Percentiles rank a stretch among this genome's conserved stretches.
Evolutionary conservation across 805 yeast genomes (phyloP).

Genomic region (Suhomyces canberraensis): DNA sequence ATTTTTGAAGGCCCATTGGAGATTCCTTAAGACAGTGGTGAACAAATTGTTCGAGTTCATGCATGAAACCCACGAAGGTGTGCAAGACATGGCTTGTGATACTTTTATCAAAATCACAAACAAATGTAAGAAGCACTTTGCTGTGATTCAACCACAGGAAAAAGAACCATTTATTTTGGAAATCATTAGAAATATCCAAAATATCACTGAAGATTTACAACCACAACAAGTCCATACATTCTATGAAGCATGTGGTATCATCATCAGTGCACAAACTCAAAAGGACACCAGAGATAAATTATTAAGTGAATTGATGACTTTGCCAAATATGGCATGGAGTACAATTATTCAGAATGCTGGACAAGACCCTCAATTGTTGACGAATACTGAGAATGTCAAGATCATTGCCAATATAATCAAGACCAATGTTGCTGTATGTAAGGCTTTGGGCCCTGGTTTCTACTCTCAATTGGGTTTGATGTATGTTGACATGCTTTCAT

Average conservation of each 20-base stretch:
- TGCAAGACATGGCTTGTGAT: constrained; percentile 99
- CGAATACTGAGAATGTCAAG: constrained; percentile 81
- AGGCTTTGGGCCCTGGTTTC: constrained; percentile 90
- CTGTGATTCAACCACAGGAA: constrained; percentile 81
- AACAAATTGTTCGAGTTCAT: constrained; percentile 94
- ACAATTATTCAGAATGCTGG: constrained; percentile 83
- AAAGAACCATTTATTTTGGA: constrained; percentile 88
- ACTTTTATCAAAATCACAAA: constrained; percentile 94
- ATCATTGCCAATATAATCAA: constrained; percentile 90
- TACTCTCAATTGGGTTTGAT: constrained; percentile 83
- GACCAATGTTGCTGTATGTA: constrained; percentile 93
- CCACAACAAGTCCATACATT: constrained; percentile 98
- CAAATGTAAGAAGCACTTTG: constrained; percentile 94
- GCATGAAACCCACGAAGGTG: constrained; percentile 99
- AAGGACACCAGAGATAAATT: constrained; percentile 67
- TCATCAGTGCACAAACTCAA: constrained; percentile 81
- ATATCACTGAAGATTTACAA: constrained; percentile 85
- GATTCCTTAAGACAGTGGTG: constrained; percentile 91
- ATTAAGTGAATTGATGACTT: constrained; percentile 74
- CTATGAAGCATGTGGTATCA: constrained; percentile 95
- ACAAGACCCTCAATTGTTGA: constrained; percentile 74
- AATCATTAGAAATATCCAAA: constrained; percentile 77
- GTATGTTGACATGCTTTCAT: constrained; percentile 83
- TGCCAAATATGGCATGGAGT: constrained; percentile 94
- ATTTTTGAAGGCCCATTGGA: constrained; percentile 97